Conservation (phyloP, 768 basidiomycete genomes). For the Boletus sp. region DNA sequence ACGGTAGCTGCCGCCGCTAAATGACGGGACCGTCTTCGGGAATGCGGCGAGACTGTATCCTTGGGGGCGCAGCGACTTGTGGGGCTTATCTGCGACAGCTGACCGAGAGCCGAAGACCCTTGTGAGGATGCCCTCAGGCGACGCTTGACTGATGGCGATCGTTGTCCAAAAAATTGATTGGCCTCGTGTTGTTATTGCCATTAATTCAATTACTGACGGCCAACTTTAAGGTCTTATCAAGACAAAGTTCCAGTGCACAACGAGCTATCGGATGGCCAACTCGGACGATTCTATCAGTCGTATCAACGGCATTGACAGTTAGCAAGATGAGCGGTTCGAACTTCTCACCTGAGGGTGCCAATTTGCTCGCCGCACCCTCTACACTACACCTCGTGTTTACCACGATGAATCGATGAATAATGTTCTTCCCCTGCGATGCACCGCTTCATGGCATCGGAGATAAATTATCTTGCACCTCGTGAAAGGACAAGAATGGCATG, state of each 20-base stretch:
- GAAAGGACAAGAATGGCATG: slow-evolving; percentile 16
- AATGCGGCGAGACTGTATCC: slow-evolving; percentile 1
- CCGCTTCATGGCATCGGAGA: slow-evolving; percentile 29
- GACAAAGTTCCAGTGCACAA: slow-evolving; percentile 3
- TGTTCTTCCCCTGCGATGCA: slow-evolving; percentile 22
- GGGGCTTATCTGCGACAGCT: slow-evolving; percentile 7
- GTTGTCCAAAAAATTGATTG: slow-evolving; percentile 8
- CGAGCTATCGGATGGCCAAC: not conserved
- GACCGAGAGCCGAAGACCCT: slow-evolving; percentile 17
- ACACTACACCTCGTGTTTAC: slow-evolving; percentile 28
- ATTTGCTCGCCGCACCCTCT: slow-evolving; percentile 16
- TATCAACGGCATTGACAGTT: slow-evolving; percentile 7
- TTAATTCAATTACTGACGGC: slow-evolving; percentile 10
- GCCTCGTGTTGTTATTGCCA: slow-evolving; percentile 23
- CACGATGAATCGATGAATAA: slow-evolving; percentile 28
- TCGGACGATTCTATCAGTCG: slow-evolving; percentile 3
- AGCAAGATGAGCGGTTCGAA: slow-evolving; percentile 10
- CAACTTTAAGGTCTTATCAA: slow-evolving; percentile 16
- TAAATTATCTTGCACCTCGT: slow-evolving; percentile 20
- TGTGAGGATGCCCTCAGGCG: slow-evolving; percentile 12
- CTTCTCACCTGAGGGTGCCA: slow-evolving; percentile 7
- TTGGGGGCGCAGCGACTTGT: slow-evolving; percentile 3
- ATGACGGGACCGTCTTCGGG: not conserved
- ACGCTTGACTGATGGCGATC: slow-evolving; percentile 19
- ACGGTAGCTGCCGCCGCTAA: not conserved